phyloP scores from a whole-genome alignment of 306 rosid genomes.

The Vigna trinervia region DNA sequence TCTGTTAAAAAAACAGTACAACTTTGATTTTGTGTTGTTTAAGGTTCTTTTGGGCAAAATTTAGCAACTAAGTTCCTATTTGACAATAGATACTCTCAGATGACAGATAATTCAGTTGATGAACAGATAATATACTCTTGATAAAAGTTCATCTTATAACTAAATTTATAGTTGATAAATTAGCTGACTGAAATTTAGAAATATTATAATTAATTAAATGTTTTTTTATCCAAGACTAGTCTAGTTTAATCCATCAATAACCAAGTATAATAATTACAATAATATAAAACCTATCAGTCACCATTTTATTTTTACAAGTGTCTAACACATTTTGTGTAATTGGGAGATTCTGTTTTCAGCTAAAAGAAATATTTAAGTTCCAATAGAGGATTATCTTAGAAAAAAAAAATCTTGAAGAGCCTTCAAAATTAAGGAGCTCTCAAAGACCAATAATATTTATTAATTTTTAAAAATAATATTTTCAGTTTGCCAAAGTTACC shows the following conservation, averaged over 20 bases:
- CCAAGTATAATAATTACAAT: no score
- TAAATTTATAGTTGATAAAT: background rate
- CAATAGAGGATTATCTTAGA: background rate
- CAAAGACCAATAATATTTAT: no score
- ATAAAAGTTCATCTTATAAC: background rate
- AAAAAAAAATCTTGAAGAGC: no score
- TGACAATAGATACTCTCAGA: background rate
- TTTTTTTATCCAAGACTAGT: background rate
- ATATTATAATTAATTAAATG: background rate
- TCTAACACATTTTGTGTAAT: no score
- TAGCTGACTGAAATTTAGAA: background rate
- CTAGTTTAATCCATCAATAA: no score
- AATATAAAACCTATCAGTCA: no score
- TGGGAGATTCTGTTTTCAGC: no score
- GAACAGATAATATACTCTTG: background rate
- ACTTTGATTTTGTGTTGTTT: background rate
- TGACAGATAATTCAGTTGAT: background rate
- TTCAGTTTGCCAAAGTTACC: no score
- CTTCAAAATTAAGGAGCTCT: background rate
- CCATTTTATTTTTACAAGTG: no score
- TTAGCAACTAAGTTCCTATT: background rate
- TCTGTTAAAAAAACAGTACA: no score
- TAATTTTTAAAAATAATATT: no score
- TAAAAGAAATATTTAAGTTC: background rate
- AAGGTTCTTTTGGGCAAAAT: background rate